Evolutionary conservation across 1,139 yeast genomes (phyloP).

Genomic region (Trichomonascaceae sp.): DNA sequence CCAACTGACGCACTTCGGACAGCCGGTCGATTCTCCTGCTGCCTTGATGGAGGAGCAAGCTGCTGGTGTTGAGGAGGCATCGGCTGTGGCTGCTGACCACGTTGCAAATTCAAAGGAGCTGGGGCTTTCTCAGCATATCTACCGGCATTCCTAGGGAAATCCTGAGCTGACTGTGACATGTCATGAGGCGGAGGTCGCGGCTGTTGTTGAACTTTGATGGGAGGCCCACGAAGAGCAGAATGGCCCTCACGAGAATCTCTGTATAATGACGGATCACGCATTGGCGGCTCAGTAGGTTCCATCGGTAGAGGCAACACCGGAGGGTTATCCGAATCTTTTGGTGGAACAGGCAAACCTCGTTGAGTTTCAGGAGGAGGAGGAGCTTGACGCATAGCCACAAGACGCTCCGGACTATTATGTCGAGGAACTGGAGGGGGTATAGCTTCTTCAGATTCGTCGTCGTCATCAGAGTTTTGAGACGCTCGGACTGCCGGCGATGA

Average conservation of each 20-base stretch:
- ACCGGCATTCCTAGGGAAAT: conserved; percentile 3
- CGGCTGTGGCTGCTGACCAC: conserved; percentile 5
- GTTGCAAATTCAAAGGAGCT: conserved; percentile 6
- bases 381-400: not conserved
- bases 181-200: conserved; percentile 7
- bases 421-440: conserved; percentile 9
- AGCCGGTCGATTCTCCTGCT: conserved; percentile 13
- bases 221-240: conserved; percentile 8
- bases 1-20: conserved; percentile 32
- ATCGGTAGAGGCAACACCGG: not conserved
- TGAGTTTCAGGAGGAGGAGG: conserved; percentile 1
- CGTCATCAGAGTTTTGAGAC: not conserved
- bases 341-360: not conserved
- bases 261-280: not conserved
- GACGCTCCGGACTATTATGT: not conserved
- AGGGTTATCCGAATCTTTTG: not conserved
- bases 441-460: not conserved
- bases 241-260: not conserved
- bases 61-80: conserved; percentile 1
- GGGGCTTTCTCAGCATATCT: conserved; percentile 10
- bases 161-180: not conserved
- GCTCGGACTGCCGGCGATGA: conserved; percentile 1
- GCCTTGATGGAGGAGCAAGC: conserved; percentile 2
- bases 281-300: not conserved
- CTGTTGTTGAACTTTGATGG: not conserved